phyloP scores from a whole-genome alignment of 176 grass and related monocot species.

The Musa schizocarpa region DNA sequence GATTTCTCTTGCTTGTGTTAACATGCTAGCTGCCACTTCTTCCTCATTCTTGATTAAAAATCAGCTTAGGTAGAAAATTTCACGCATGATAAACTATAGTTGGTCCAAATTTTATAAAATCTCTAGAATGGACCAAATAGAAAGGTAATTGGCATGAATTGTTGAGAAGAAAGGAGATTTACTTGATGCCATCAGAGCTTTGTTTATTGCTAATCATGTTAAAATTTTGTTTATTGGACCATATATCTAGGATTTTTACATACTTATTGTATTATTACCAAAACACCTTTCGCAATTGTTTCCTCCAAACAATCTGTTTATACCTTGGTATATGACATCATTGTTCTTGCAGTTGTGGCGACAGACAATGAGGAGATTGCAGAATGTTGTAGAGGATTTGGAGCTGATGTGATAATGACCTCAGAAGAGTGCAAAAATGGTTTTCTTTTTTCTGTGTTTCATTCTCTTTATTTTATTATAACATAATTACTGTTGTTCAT shows the following conservation, averaged over 20 bases:
- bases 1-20: neutral
- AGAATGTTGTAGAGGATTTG: slow-evolving; percentile 91
- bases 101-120: too few species aligned
- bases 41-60: too few species aligned
- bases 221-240: too few species aligned
- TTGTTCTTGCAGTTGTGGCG: slow-evolving; percentile 45
- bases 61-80: too few species aligned
- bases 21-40: neutral
- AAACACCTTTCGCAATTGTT: neutral
- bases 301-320: neutral
- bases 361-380: slow-evolving; percentile 87
- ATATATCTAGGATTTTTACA: neutral
- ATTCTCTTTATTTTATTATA: neutral
- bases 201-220: too few species aligned
- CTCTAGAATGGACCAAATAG: too few species aligned
- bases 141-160: too few species aligned
- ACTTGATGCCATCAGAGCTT: too few species aligned
- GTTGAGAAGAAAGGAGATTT: too few species aligned
- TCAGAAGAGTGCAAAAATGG: slow-evolving; percentile 82
- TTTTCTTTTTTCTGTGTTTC: slow-evolving; percentile 15
- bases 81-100: too few species aligned
- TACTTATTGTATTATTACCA: neutral
- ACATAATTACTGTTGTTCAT: neutral
- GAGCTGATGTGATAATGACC: slow-evolving; percentile 93
- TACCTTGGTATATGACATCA: neutral